Evolutionary conservation across 371 early-diverging fungal genomes (phyloP), one percentile per base, ranked within the genome.

Genomic region (Circinella minor): DNA sequence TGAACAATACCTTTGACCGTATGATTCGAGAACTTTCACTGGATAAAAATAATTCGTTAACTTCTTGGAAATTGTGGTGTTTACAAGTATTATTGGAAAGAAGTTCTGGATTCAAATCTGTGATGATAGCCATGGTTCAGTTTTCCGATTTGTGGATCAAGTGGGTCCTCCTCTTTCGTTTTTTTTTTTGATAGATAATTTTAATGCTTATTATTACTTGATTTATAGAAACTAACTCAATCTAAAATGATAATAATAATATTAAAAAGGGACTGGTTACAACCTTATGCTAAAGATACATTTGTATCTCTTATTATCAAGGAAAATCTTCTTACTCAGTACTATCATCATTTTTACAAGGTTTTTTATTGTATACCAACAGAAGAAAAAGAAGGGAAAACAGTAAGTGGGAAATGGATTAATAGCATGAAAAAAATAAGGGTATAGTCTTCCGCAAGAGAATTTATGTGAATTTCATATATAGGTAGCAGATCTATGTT

Each of bases 81-180:
- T 36, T 72, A 20, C 34, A 63, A 2, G 55, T 36, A 1, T 55
- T 79, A 20, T 39, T 39, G 9, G 65, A 65, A 17, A 63, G 62
- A 61, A 27, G 51, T 15, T 61, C 72, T n/a, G 65, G 65, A 3
- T 77, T 74, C 74, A 55, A 68, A 65, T 79, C 80, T 18, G 57
- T 77, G 0, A 36, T 79, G 1, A 75, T 68, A 51, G 48, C 68
- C 9, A 71, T 79, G 62, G 49, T 73, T 34, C 80, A 79, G 48
- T 79, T 75, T 68, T 43, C 71, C 11, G 80, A 79, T 72, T 47
- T 79, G 5, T 79, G 80, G 80, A 68, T 73, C n/a, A 63, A 61
- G 80, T 79, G 71, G 62, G 66, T 61, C 18, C 36, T 47, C 47
- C 3, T 3, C 47, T 11, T 3, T 3, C 47, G 1, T 47, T 11